phyloP scores from a whole-genome alignment of 768 basidiomycete species.

The Neoboletus magnificus region DNA sequence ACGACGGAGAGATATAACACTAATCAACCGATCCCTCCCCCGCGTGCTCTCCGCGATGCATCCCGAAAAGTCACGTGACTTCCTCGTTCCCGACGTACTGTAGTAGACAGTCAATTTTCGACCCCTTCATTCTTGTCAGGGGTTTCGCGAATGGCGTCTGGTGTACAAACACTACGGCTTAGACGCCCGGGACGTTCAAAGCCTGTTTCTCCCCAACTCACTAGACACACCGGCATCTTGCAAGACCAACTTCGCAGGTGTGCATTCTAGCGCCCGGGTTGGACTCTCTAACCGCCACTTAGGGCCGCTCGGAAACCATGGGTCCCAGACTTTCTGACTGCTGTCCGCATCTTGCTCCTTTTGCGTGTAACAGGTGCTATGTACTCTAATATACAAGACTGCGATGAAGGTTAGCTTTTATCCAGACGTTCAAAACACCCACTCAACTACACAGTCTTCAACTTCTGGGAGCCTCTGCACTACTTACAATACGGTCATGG shows the following conservation, averaged over 20 bases:
- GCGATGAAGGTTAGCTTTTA: conserved; percentile 79
- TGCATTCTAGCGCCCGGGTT: conserved; percentile 7
- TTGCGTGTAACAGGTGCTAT: conserved; percentile 82
- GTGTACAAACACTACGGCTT: conserved; percentile 48
- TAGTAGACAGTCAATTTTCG: neutral
- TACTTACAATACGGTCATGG: conserved; percentile 82
- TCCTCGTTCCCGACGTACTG: neutral
- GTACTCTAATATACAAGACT: conserved; percentile 94
- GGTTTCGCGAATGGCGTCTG: conserved; percentile 38
- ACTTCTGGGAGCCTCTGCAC: conserved; percentile 98
- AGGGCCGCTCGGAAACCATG: conserved; percentile 77
- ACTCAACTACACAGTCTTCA: conserved; percentile 67
- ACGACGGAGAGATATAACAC: neutral
- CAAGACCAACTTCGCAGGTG: conserved; percentile 80
- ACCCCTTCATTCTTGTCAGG: neutral
- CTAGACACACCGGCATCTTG: conserved; percentile 65
- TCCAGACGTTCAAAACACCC: neutral
- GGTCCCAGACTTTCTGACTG: conserved; percentile 80
- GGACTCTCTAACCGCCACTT: conserved; percentile 6
- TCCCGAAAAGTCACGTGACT: conserved; percentile 11
- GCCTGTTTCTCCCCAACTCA: conserved; percentile 25
- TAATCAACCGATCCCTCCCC: neutral
- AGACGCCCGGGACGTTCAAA: conserved; percentile 40
- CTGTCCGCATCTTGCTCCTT: conserved; percentile 79
- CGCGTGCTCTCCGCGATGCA: neutral